Base-by-base conservation (phyloP, 2,329 filamentous ascomycete species). In the Diaporthe citriasiana region DNA sequence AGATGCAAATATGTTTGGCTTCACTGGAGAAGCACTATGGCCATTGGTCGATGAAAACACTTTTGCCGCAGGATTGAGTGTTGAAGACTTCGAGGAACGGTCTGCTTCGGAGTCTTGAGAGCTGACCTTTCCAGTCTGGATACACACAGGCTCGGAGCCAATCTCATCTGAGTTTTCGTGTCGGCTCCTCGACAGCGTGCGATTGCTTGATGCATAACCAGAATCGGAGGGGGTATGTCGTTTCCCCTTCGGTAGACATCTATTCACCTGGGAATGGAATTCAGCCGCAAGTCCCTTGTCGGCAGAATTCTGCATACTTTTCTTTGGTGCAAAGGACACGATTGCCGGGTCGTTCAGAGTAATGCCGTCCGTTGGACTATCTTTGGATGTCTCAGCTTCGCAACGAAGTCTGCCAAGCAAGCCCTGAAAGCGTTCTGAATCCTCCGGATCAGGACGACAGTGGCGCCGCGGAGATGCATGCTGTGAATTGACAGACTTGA, bases 61-160 rank as follows among this genome's bases (percentile, higher is more conserved):
- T n/a, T 66, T 74, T 51, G 74, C 74, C 9, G 74, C 47, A 12
- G 74, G 74, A 30, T 75, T 75, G n/a, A 75, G 72, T 0, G 35
- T 65, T 19, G 74, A 71, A 42, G 33, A 33, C 40, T 74, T 75
- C 22, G 68, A 70, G 9, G 68, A 42, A 13, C 47, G 70, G 27
- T 53, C 33, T 35, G 38, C 38, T n/a, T 47, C 45, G 17, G 47
- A 57, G 15, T 69, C n/a, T 15, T 69, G 71, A 4, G 71, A 71
- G 27, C 27, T 40, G 25, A 19, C 17, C 8, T 69, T 69, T 30
- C 27, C 27, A 63, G 68, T 68, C 25, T 60, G 33, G 6, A 35
- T 17, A 25, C n/a, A 12, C 9, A 56, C 7, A 7, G 66, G 25
- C 12, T 65, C 59, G 8, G 53, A 50, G 4, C 47, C 60, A 65